Base-by-base conservation (phyloP, 306 rosid genomes). In the Dalbergia oliveri region DNA sequence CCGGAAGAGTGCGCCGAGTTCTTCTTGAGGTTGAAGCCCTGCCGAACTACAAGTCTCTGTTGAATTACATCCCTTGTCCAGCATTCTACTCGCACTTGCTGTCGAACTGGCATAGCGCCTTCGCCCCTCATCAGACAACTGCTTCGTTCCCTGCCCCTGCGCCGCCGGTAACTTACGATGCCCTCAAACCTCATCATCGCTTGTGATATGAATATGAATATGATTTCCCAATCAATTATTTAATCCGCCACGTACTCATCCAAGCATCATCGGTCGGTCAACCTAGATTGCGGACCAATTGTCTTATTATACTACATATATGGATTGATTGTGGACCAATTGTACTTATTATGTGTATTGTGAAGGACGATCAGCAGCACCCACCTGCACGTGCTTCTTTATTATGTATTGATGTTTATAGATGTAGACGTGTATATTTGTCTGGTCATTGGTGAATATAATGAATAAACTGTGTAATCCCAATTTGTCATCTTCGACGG, bases 41-140 rank as follows among this genome's bases (percentile, higher is more conserved):
- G 91, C 77, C 85, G 3, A 4, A 82, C 53, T 73, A 9, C 9
- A 37, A 13, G 72, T 56, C 16, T 15, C 11, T 87, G 53, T 11
- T 88, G 49, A 26, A 3, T 11, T 16, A 54, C 59, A 47, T 91
- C 34, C 92, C 92, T 37, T 91, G 97, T 45, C 43, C 54, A 62
- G 51, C 26, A 1, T 14, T 69, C 47, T 35, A 45, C 47, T 0
- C 51, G 7, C 71, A 7, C 7, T 6, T 31, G 66, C n/a, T 0
- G 53, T 47, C 53, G 53, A 11, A 2, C 1, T 11, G 41, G 6
- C 51, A 4, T 4, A 12, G 50, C 11, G 12, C 12, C 50, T 8
- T 10, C 50, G 6, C 53, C 53, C 13, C 14, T 47, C 53, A 4
- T 11, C 53, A 10, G 2, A 9, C 9, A 7, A 9, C 49, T 43